Conservation (phyloP, 2,329 filamentous ascomycete species). For the Helotiales sp. region DNA sequence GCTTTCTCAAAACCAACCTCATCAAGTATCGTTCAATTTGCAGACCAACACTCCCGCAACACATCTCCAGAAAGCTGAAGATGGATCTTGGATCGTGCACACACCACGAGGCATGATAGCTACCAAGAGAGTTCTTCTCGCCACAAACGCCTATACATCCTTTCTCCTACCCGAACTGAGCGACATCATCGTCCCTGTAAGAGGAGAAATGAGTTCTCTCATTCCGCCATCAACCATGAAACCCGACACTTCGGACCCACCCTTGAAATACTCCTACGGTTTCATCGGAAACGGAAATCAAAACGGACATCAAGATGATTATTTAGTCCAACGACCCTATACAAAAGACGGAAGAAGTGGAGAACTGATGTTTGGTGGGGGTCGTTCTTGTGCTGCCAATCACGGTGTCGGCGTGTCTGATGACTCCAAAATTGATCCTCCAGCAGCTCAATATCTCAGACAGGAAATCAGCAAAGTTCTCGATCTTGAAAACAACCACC, state of each 20-base stretch:
- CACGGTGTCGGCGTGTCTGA: constrained; percentile 57
- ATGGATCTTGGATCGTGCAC: constrained; percentile 56
- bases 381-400: constrained; percentile 55
- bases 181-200: constrained; percentile 73
- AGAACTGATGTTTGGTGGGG: constrained; percentile 72
- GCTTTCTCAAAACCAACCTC: constrained; percentile 10
- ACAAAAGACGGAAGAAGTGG: constrained; percentile 39
- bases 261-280: constrained; percentile 47
- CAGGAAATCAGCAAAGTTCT: constrained; percentile 27
- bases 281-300: constrained; percentile 53
- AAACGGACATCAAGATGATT: constrained; percentile 60
- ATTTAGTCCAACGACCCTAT: constrained; percentile 69
- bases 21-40: constrained; percentile 51
- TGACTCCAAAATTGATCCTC: constrained; percentile 57
- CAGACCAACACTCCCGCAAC: constrained; percentile 72
- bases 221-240: constrained; percentile 49
- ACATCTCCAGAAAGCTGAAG: constrained; percentile 41
- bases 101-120: constrained; percentile 69
- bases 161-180: constrained; percentile 68
- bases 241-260: constrained; percentile 12
- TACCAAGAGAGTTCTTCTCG: constrained; percentile 67
- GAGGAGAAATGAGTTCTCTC: constrained; percentile 71
- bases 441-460: constrained; percentile 34
- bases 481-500: constrained; percentile 35
- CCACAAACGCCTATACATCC: constrained; percentile 84